These are phyloP conservation scores for Achaetomium macrosporum DNA, from an alignment of 2,329 filamentous ascomycete genomes.

Conservation along the genomic window DNA sequence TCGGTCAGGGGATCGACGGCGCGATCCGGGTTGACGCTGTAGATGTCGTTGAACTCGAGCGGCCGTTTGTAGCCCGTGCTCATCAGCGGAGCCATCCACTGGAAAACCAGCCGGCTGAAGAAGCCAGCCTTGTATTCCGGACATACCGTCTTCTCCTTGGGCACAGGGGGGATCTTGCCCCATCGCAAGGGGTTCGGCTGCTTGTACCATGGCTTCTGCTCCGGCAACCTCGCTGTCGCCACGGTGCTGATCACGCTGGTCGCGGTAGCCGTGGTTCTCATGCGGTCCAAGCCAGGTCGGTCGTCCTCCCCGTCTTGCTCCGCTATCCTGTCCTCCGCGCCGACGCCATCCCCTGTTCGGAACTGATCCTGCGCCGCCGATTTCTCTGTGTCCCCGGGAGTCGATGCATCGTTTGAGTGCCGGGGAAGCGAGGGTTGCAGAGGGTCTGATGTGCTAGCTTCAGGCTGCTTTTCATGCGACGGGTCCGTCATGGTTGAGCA, in stretches of 20 bases:
- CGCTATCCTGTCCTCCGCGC: constrained; percentile 3
- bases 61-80: constrained; percentile 77
- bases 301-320: constrained; percentile 23
- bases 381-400: constrained; percentile 3
- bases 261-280: constrained; percentile 50
- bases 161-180: constrained; percentile 51
- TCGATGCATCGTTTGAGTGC: constrained; percentile 1
- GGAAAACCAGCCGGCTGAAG: constrained; percentile 71
- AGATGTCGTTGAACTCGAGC: constrained; percentile 80
- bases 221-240: constrained; percentile 35
- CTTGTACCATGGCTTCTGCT: constrained; percentile 57
- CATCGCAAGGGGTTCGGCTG: constrained; percentile 56
- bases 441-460: not conserved
- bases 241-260: constrained; percentile 40
- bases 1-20: constrained; percentile 63
- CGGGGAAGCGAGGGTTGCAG: not conserved
- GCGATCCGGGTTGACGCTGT: constrained; percentile 77
- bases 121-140: constrained; percentile 68
- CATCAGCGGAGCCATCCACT: constrained; percentile 91
- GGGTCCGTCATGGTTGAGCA: constrained; percentile 9
- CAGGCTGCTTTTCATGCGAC: constrained; percentile 5
- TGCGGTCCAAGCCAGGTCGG: constrained; percentile 37
- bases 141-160: constrained; percentile 48
- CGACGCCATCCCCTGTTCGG: constrained; percentile 13
- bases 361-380: not conserved